phyloP scores from a whole-genome alignment of 441 rosid species.

The Bruguiera hainesii region DNA sequence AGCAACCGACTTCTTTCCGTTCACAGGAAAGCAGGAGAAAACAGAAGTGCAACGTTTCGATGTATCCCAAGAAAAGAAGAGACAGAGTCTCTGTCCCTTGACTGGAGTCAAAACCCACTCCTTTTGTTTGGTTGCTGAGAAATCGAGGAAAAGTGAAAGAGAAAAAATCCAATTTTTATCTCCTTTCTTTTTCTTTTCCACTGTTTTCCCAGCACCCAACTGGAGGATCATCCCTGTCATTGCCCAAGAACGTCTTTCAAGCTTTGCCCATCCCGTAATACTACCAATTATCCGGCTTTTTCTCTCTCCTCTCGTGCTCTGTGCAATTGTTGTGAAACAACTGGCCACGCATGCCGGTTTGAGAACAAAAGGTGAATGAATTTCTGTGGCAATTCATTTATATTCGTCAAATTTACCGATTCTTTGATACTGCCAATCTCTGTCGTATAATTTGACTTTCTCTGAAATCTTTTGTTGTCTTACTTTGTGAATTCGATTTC shows the following conservation, averaged over 20 bases:
- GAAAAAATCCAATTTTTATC: not conserved
- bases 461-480: too few relatives aligned
- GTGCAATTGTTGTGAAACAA: not conserved
- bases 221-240: conserved; percentile 2
- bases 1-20: too few relatives aligned
- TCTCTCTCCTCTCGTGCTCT: not conserved
- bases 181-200: not conserved
- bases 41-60: too few relatives aligned
- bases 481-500: too few relatives aligned
- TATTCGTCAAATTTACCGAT: too few relatives aligned
- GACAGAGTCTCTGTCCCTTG: not conserved
- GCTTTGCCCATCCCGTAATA: too few relatives aligned
- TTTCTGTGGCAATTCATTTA: not conserved
- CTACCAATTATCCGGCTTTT: too few relatives aligned
- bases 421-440: too few relatives aligned
- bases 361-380: too few relatives aligned
- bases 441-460: too few relatives aligned
- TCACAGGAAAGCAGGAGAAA: too few relatives aligned
- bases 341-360: not conserved
- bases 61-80: too few relatives aligned
- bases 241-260: not conserved
- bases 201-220: conserved; percentile 17
- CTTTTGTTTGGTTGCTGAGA: conserved; percentile 17
- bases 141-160: conserved; percentile 10
- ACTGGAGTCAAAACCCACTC: conserved; percentile 6